phyloP scores from a whole-genome alignment of 495 filamentous ascomycete species.

The Podospora didyma region DNA sequence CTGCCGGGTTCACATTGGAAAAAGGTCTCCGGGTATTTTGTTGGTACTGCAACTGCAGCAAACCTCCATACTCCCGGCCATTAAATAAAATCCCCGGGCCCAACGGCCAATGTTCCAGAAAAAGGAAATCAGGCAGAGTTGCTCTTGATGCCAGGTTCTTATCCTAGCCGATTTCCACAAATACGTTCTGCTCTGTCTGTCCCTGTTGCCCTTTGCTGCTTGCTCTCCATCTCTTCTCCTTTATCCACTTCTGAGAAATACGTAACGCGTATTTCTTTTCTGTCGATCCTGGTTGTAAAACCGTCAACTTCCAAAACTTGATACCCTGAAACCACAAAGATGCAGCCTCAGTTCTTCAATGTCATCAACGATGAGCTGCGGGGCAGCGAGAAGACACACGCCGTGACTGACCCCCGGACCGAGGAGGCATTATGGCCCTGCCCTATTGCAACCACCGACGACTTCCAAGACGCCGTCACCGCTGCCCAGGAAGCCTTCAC shows the following conservation, averaged over 20 bases:
- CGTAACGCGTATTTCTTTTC: not conserved
- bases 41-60: not conserved
- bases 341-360: slow-evolving; percentile 40
- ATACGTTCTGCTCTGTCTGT: too few species aligned
- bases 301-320: not conserved
- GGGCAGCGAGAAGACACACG: slow-evolving; percentile 27
- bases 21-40: slow-evolving; percentile 13
- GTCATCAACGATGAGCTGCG: slow-evolving; percentile 43
- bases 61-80: not conserved
- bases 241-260: not conserved
- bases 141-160: not conserved
- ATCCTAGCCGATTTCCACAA: too few species aligned
- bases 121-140: not conserved
- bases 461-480: slow-evolving; percentile 49
- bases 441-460: slow-evolving; percentile 38
- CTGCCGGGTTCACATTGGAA: slow-evolving; percentile 1
- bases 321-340: slow-evolving; percentile 5
- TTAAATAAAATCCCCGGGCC: not conserved
- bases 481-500: slow-evolving; percentile 43
- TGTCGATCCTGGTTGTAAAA: not conserved
- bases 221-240: not conserved
- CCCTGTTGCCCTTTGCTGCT: not conserved
- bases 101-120: not conserved
- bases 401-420: slow-evolving; percentile 44
- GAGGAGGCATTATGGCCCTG: slow-evolving; percentile 44